Evolutionary conservation across 2,329 filamentous ascomycete genomes (phyloP).

Genomic region (Fusarium proliferatum): DNA sequence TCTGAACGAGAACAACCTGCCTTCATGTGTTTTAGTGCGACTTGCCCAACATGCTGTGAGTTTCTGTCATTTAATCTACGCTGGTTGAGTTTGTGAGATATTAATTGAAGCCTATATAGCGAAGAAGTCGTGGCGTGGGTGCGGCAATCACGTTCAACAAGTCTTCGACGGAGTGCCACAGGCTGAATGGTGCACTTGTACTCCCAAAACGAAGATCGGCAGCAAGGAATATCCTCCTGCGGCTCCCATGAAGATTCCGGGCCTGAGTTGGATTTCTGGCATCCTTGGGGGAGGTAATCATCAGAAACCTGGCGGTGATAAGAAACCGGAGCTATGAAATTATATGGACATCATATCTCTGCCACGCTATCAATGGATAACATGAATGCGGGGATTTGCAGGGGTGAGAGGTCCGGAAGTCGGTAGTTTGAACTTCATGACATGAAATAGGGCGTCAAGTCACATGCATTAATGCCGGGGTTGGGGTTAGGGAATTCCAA

Average conservation of each 20-base stretch:
- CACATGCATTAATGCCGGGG: not conserved
- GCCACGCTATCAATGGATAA: not conserved
- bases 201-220: slow-evolving; percentile 56
- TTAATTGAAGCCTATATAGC: slow-evolving; percentile 45
- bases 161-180: slow-evolving; percentile 58
- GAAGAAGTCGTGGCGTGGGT: slow-evolving; percentile 62
- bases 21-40: slow-evolving; percentile 56
- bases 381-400: not conserved
- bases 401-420: not conserved
- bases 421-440: slow-evolving; percentile 12
- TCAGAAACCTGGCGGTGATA: not conserved
- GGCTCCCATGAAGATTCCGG: slow-evolving; percentile 54
- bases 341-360: not conserved
- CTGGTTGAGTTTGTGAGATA: not conserved
- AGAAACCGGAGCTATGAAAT: slow-evolving; percentile 38
- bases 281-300: slow-evolving; percentile 33
- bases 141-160: slow-evolving; percentile 58
- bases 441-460: slow-evolving; percentile 19
- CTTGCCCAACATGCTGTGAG: slow-evolving; percentile 57
- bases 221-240: slow-evolving; percentile 60
- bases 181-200: slow-evolving; percentile 61
- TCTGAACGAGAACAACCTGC: not conserved
- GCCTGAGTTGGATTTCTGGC: slow-evolving; percentile 52
- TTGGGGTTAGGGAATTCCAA: not conserved
- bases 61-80: not conserved